Evolutionary conservation across 1,284 basidiomycete species (phyloP), one percentile per base, ranked within the genome.

Genomic region (Cryptococcus depauperatus): DNA sequence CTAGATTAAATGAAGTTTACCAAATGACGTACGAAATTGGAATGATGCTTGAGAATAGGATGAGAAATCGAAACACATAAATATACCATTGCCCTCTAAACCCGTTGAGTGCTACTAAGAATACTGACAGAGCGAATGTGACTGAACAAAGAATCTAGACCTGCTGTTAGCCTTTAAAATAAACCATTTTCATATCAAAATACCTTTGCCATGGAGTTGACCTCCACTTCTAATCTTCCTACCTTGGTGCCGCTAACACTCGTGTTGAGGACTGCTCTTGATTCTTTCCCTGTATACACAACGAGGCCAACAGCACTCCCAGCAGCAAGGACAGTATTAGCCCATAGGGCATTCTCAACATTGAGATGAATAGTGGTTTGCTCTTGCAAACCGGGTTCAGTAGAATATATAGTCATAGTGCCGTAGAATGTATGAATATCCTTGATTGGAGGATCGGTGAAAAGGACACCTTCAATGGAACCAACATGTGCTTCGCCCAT

Each of bases 211-310:
- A 99, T 79, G 39, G 81, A 79, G 67, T 98, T 98, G 56, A 99
- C 92, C 69, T 99, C 95, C 41, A 88, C 64, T 69, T 99, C 95
- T 46, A 98, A 69, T 34, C 93, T 68, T 3, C 95, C 93, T 39
- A 89, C 81, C 67, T 99, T 99, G 1, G 92, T 97, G 60, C 85
- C 85, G 0, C 95, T 91, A 70, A 96, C 89, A 56, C 85, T 91
- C 1, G 93, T 99, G 59, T 99, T 99, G 86, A 99, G 90, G n/a
- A 97, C 92, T 0, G 93, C 92, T 35, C 95, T 76, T 2, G 93
- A 97, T 65, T 99, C 93, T 0, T 83, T 74, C 0, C 93, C 93
- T 1, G 93, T 98, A 64, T 97, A 98, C 5, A 95, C 77, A 4
- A 98, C 83, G 43, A 97, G 79, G 0, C 93, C 92, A 33, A 97